Evolutionary conservation across 2,329 filamentous ascomycete genomes (phyloP).

Genomic region (Chaetomium globosum): DNA sequence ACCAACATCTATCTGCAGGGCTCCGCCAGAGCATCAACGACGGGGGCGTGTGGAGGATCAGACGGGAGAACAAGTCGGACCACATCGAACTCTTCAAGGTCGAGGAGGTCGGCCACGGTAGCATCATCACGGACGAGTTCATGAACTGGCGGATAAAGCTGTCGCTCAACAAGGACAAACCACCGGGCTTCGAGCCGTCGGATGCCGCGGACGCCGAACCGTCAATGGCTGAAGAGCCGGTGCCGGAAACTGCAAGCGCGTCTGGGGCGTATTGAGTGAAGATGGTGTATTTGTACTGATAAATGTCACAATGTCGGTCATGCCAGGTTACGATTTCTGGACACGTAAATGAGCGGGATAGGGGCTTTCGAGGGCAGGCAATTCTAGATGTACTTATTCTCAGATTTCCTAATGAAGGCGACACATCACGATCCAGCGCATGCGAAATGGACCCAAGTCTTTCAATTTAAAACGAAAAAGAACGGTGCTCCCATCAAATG

Average conservation of each 20-base stretch:
- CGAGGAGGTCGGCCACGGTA: conserved; percentile 73
- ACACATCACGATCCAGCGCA: neutral
- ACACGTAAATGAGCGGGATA: neutral
- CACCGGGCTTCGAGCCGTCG: neutral
- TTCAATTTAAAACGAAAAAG: neutral
- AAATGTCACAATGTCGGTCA: conserved; percentile 19
- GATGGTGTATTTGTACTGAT: conserved; percentile 5
- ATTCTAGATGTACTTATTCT: neutral
- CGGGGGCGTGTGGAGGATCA: conserved; percentile 79
- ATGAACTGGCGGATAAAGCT: conserved; percentile 70
- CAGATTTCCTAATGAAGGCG: neutral
- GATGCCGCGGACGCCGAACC: neutral
- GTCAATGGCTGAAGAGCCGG: neutral
- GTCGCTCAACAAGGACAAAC: conserved; percentile 39
- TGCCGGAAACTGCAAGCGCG: neutral
- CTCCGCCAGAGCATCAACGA: conserved; percentile 65
- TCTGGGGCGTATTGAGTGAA: neutral
- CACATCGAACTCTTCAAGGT: conserved; percentile 74
- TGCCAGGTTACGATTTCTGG: neutral
- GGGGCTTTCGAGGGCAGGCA: neutral
- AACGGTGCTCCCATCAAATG: neutral
- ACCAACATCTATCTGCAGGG: conserved; percentile 51
- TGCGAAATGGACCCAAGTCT: neutral
- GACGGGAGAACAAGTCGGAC: conserved; percentile 62
- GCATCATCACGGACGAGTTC: conserved; percentile 76